Conservation (phyloP, 345 rosid species). For the Hibiscus syriacus region DNA sequence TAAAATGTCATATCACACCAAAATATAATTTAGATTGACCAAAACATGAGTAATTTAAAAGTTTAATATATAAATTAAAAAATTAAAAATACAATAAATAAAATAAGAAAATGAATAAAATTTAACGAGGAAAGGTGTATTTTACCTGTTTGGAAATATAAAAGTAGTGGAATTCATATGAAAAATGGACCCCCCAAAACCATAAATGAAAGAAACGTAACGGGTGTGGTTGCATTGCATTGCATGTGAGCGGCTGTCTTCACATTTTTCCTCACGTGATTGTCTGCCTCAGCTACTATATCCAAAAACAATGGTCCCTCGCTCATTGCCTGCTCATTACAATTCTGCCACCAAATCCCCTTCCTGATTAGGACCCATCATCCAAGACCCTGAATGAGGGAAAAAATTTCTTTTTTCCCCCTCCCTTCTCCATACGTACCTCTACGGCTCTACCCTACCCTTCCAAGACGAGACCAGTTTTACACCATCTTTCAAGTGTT, state of each 20-base stretch:
- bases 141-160: neutral
- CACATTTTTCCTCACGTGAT: conserved; percentile 16
- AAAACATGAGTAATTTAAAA: too few species aligned
- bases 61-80: too few species aligned
- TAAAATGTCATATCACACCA: too few species aligned
- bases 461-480: neutral
- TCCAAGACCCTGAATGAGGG: neutral
- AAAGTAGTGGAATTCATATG: neutral
- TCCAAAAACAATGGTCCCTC: conserved; percentile 15
- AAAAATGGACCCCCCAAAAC: neutral
- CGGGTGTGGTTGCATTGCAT: conserved; percentile 1
- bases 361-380: neutral
- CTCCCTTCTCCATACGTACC: neutral
- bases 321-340: neutral
- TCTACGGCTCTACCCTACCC: neutral
- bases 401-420: neutral
- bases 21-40: too few species aligned
- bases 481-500: neutral
- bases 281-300: neutral
- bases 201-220: neutral
- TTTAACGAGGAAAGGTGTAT: too few species aligned
- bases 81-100: too few species aligned
- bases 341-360: neutral
- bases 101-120: too few species aligned
- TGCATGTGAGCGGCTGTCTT: conserved; percentile 19